These are phyloP conservation scores for Cryptococcus maquisensis DNA, from an alignment of 1,284 basidiomycete genomes.

Conservation along the genomic window DNA sequence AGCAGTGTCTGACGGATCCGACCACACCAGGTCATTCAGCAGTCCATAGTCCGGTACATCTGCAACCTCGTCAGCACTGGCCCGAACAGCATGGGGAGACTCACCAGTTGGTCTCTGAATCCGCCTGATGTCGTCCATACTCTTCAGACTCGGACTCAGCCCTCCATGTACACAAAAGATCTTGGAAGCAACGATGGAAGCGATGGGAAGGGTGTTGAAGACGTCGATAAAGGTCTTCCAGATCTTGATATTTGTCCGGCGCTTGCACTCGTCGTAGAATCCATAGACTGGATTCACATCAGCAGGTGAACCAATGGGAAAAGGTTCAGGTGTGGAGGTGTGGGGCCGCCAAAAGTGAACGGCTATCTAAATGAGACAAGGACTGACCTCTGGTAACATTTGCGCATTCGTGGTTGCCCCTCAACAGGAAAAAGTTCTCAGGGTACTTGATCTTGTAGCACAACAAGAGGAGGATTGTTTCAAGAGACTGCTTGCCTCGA, in stretches of 20 bases:
- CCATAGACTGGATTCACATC: slow-evolving; percentile 51
- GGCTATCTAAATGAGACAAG: background rate
- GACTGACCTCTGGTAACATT: slow-evolving; percentile 90
- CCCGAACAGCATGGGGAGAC: slow-evolving; percentile 80
- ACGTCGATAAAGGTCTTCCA: slow-evolving; percentile 65
- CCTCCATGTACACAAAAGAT: slow-evolving; percentile 57
- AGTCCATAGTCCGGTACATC: slow-evolving; percentile 55
- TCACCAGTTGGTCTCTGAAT: slow-evolving; percentile 99
- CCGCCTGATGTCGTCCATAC: slow-evolving; percentile 98
- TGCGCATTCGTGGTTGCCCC: slow-evolving; percentile 99
- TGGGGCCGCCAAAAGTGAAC: background rate
- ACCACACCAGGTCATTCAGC: slow-evolving; percentile 96
- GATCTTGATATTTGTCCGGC: slow-evolving; percentile 62
- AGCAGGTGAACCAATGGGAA: no score
- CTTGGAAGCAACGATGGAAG: slow-evolving; percentile 61
- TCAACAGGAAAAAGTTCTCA: slow-evolving; percentile 97
- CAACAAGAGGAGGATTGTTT: slow-evolving; percentile 91
- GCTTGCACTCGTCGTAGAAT: slow-evolving; percentile 62
- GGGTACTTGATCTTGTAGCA: slow-evolving; percentile 99
- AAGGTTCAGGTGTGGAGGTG: no score
- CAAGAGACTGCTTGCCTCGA: slow-evolving; percentile 95
- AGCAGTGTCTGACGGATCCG: slow-evolving; percentile 98
- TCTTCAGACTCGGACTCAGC: slow-evolving; percentile 87
- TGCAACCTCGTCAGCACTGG: background rate
- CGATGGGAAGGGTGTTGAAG: slow-evolving; percentile 63